Percentiles rank a stretch among this genome's conserved stretches.
phyloP scores from a whole-genome alignment of 148 eudicot genomes.

The Polygonum aviculare region DNA sequence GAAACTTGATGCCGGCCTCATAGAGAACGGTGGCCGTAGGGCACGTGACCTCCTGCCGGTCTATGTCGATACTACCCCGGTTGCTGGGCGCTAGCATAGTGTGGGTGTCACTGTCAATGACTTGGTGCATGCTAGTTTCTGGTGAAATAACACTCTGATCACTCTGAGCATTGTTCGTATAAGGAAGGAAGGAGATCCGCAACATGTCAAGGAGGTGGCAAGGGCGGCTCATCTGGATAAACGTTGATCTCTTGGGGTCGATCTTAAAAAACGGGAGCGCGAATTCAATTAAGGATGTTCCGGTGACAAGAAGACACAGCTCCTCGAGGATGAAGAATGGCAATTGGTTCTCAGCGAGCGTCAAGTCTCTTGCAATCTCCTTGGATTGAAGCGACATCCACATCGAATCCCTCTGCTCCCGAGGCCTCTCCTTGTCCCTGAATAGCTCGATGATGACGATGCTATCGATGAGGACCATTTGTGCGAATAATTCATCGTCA shows the following conservation, averaged over 20 bases:
- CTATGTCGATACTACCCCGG: background rate
- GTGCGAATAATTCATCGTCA: background rate
- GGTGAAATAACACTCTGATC: no score
- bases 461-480: background rate
- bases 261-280: background rate
- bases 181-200: background rate
- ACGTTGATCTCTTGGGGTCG: background rate
- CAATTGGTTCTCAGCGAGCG: conserved; percentile 8
- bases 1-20: conserved; percentile 7
- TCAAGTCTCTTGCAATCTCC: background rate
- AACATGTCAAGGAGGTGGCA: background rate
- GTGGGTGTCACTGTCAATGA: no score
- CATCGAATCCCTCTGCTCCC: background rate
- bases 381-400: background rate
- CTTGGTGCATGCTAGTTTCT: background rate
- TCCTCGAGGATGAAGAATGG: background rate
- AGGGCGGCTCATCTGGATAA: background rate
- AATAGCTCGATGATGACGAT: background rate
- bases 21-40: background rate
- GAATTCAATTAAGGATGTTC: background rate
- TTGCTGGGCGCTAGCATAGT: background rate
- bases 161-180: no score
- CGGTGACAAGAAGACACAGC: background rate
- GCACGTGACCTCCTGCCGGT: background rate
- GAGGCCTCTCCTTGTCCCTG: background rate